phyloP scores from a whole-genome alignment of 1,284 basidiomycete species.

The Malassezia psittaci region DNA sequence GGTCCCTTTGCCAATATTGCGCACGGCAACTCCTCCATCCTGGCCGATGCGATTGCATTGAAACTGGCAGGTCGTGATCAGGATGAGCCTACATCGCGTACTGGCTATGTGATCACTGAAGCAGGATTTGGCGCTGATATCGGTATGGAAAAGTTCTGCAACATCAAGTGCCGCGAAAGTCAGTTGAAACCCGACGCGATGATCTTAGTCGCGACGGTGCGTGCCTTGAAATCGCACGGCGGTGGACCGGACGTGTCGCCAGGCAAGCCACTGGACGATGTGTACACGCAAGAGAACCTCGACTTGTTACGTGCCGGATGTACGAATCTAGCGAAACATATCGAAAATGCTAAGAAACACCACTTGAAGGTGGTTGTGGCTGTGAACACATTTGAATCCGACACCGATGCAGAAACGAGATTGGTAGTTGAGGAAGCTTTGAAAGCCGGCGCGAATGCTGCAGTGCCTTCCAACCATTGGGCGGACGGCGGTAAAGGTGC shows the following conservation, averaged over 20 bases:
- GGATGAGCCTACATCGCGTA: slow-evolving; percentile 68
- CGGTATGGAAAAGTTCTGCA: slow-evolving; percentile 79
- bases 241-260: slow-evolving; percentile 94
- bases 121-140: slow-evolving; percentile 98
- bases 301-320: slow-evolving; percentile 82
- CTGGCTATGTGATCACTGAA: slow-evolving; percentile 94
- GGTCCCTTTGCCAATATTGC: slow-evolving; percentile 99
- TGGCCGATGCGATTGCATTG: slow-evolving; percentile 88
- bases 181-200: slow-evolving; percentile 87
- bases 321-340: slow-evolving; percentile 85
- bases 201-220: slow-evolving; percentile 91
- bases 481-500: slow-evolving; percentile 41
- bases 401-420: slow-evolving; percentile 79
- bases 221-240: slow-evolving; percentile 97
- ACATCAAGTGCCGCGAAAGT: slow-evolving; percentile 94
- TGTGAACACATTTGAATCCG: slow-evolving; percentile 85
- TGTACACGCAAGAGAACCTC: slow-evolving; percentile 87
- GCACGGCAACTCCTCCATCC: slow-evolving; percentile 95
- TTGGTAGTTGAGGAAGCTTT: slow-evolving; percentile 72
- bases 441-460: slow-evolving; percentile 81
- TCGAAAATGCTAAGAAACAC: slow-evolving; percentile 88
- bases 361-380: slow-evolving; percentile 93
- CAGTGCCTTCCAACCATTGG: slow-evolving; percentile 85
- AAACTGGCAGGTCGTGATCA: slow-evolving; percentile 94
- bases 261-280: slow-evolving; percentile 83